Base-by-base conservation (phyloP, 2,329 filamentous ascomycete genomes). In the Tolypocladium paradoxum region DNA sequence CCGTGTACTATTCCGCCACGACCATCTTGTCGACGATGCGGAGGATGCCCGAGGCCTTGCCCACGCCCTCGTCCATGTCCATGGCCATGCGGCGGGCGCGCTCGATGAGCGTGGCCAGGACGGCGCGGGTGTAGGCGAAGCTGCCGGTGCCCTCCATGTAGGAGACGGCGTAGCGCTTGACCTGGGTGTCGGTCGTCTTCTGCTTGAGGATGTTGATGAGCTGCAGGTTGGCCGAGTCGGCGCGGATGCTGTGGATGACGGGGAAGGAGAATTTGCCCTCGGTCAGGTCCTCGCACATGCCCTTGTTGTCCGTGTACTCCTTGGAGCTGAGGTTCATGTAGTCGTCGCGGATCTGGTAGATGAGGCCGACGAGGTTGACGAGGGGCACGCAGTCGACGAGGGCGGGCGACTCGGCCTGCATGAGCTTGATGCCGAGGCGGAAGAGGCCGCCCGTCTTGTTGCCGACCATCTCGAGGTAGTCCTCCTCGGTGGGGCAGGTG, bases 251-350 rank as follows among this genome's bases (percentile, higher is more conserved):
- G 73, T 97, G 92, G 63, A 97, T 96, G 63, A 97, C 85, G 40
- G 91, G 90, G 67, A 96, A 96, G 29, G 87, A 92, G 74, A 96
- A 96, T 76, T 97, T 97, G 58, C 92, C 92, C 73, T 97, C 93
- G 1, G 90, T 96, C 61, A 97, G 73, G 70, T 97, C 93, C 73
- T 97, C 92, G 69, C 89, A 95, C 61, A 96, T 81, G 49, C 92
- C 93, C 74, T 97, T 97, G 70, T 95, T 92, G 58, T 86, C 76
- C 37, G 84, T 84, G 75, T 96, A 96, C 63, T 84, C 77, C n/a
- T 73, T 74, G 20, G 77, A 81, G 33, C 78, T 81, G 45, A 99
- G 82, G 68, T 97, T 97, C 69, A 90, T 83, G 73, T 96, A 96
- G 77, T 99, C 93, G 73, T 92, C 88, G 61, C 88, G 82, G 71